These are phyloP conservation scores for Eucalyptus cladocalyx DNA, from an alignment of 345 rosid genomes.

Conservation along the genomic window DNA sequence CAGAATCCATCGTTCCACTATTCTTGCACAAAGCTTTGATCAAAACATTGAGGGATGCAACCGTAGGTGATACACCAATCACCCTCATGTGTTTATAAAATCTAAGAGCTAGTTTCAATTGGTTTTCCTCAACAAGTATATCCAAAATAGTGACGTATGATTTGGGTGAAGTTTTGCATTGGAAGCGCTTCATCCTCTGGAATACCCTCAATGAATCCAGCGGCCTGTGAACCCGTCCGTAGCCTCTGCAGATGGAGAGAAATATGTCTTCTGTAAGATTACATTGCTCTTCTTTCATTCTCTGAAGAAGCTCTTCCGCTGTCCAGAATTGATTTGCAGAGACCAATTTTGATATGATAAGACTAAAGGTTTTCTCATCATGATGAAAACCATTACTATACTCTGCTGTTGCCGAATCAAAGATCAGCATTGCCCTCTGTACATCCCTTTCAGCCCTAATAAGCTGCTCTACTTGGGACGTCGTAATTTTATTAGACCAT, in stretches of 20 bases:
- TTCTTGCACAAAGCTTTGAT: slow-evolving; percentile 83
- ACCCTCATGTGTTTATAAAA: slow-evolving; percentile 65
- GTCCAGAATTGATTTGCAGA: slow-evolving; percentile 54
- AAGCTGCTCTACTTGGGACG: slow-evolving; percentile 51
- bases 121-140: slow-evolving; percentile 79
- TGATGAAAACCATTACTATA: slow-evolving; percentile 52
- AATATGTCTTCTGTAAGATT: slow-evolving; percentile 41
- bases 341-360: slow-evolving; percentile 55
- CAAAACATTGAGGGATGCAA: slow-evolving; percentile 71
- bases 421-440: slow-evolving; percentile 40
- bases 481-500: slow-evolving; percentile 51
- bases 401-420: slow-evolving; percentile 71
- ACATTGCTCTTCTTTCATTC: slow-evolving; percentile 66
- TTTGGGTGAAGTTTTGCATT: slow-evolving; percentile 42
- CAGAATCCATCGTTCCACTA: slow-evolving; percentile 48
- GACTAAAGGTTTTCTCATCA: slow-evolving; percentile 38
- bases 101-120: slow-evolving; percentile 42
- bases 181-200: slow-evolving; percentile 54
- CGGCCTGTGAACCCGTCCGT: slow-evolving; percentile 70
- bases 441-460: slow-evolving; percentile 51
- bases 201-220: slow-evolving; percentile 62
- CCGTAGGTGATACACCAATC: slow-evolving; percentile 43
- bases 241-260: slow-evolving; percentile 63
- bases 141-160: slow-evolving; percentile 46
- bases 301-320: slow-evolving; percentile 56